These are phyloP conservation scores for Xylaria venustula DNA, from an alignment of 495 filamentous ascomycete genomes.

Conservation along the genomic window DNA sequence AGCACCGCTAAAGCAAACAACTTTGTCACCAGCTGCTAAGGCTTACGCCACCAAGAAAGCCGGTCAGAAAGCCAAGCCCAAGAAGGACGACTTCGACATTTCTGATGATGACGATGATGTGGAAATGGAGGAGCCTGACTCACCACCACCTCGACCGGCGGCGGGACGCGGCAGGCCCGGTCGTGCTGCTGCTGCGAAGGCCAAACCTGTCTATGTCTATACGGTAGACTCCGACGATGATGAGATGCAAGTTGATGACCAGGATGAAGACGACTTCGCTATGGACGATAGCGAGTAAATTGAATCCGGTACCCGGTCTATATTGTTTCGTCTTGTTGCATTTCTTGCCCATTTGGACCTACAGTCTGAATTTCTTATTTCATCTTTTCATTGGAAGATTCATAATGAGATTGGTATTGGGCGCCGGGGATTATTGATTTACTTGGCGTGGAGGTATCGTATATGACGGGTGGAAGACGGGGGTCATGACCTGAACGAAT, in stretches of 20 bases:
- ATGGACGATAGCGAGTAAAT: slow-evolving; percentile 35
- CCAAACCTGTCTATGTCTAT: slow-evolving; percentile 21
- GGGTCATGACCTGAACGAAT: too few relatives aligned
- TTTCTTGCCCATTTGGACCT: too few relatives aligned
- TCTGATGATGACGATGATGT: slow-evolving; percentile 46
- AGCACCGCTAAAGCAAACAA: slow-evolving; percentile 33
- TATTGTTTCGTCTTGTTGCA: too few relatives aligned
- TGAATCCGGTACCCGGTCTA: too few relatives aligned
- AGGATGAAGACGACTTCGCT: slow-evolving; percentile 23
- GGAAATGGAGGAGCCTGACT: slow-evolving; percentile 39
- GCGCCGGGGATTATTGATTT: too few relatives aligned
- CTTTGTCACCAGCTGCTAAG: slow-evolving; percentile 75
- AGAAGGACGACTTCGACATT: slow-evolving; percentile 41
- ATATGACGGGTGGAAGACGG: too few relatives aligned
- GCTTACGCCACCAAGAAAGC: slow-evolving; percentile 70
- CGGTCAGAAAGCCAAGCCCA: slow-evolving; percentile 50
- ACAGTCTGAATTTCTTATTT: too few relatives aligned
- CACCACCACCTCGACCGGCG: slow-evolving; percentile 40
- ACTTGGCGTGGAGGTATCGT: too few relatives aligned
- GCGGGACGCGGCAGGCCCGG: slow-evolving; percentile 42
- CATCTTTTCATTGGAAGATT: too few relatives aligned
- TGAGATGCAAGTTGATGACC: slow-evolving; percentile 5
- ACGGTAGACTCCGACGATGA: slow-evolving; percentile 21
- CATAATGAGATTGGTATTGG: too few relatives aligned
- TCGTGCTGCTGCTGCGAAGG: slow-evolving; percentile 30